Base-by-base conservation (phyloP, 805 yeast species). In the Starmera dryadoides region DNA sequence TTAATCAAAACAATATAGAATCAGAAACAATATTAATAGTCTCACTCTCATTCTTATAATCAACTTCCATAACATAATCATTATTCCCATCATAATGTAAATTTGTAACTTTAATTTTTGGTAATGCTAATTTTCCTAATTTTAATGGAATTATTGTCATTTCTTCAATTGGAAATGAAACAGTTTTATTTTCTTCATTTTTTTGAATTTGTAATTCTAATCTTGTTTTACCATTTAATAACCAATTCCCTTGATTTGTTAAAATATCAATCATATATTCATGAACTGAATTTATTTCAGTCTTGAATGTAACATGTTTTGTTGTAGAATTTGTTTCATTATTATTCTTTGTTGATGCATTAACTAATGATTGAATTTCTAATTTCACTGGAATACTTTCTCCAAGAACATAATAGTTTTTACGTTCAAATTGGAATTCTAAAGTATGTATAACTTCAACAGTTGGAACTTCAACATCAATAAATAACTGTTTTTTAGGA, bases 11-110 rank as follows among this genome's bases (percentile, higher is more conserved):
- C 15, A 35, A 28, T 4, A 35, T 11, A 11, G 30, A 38, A 14
- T 81, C 84, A 0, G 91, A 86, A 3, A 85, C 81, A 6, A 89
- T 82, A 35, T 82, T 63, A 3, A 86, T 60, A 1, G 82, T 70
- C 45, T 85, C 88, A 28, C 77, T 71, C 9, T 81, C 83, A 54
- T 85, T 86, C 40, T 71, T 71, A 48, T 78, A 72, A 41, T 81
- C 85, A 4, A 81, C 58, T 42, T 85, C 87, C 67, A 77, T 70
- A 6, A 58, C 44, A 15, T 63, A 55, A 6, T 59, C 68, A 43
- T 57, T 65, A 14, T 57, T 60, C 12, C 48, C 49, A 21, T 52
- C 50, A 15, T 52, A 50, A 14, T 56, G 52, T 33, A 53, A 39
- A 32, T 56, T 56, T 25, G 56, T 60, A 15, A 82, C 65, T 23